These are phyloP conservation scores for Eustoma russellianum DNA, from an alignment of 257 asterid species.

Conservation along the genomic window DNA sequence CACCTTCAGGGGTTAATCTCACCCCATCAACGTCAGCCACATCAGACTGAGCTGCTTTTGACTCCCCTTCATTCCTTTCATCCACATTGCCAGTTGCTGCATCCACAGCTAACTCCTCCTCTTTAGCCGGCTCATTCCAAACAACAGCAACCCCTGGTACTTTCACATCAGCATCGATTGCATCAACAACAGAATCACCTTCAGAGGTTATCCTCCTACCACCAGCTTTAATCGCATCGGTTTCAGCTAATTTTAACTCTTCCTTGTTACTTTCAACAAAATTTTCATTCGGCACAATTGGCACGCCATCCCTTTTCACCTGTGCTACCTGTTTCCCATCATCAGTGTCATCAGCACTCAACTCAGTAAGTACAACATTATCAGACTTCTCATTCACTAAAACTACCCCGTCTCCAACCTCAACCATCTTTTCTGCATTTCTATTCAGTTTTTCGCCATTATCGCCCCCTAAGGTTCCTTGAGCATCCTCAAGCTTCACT, in stretches of 20 bases:
- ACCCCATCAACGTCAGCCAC: slow-evolving; percentile 15
- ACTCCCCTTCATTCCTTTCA: not conserved
- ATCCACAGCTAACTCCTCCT: slow-evolving; percentile 13
- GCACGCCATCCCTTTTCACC: slow-evolving; percentile 14
- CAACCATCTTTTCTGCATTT: slow-evolving; percentile 8
- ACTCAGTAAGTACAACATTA: too few relatives aligned
- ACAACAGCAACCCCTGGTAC: slow-evolving; percentile 31
- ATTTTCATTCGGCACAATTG: slow-evolving; percentile 3
- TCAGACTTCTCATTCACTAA: too few relatives aligned
- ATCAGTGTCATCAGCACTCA: too few relatives aligned
- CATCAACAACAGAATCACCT: slow-evolving; percentile 38
- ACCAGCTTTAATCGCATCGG: slow-evolving; percentile 18
- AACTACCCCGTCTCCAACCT: slow-evolving; percentile 3
- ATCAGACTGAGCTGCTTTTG: slow-evolving; percentile 11
- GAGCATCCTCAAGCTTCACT: slow-evolving; percentile 11
- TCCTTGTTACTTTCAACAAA: not conserved
- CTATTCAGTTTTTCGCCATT: slow-evolving; percentile 4
- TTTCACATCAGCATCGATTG: slow-evolving; percentile 31
- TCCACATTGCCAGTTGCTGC: slow-evolving; percentile 1
- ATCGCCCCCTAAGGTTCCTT: not conserved
- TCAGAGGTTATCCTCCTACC: slow-evolving; percentile 19
- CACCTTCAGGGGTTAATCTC: slow-evolving; percentile 24
- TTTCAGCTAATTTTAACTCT: slow-evolving; percentile 7
- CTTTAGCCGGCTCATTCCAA: slow-evolving; percentile 13
- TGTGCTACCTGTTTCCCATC: not conserved